Conservation (phyloP, 768 basidiomycete genomes). For the Lentinula lateritia region DNA sequence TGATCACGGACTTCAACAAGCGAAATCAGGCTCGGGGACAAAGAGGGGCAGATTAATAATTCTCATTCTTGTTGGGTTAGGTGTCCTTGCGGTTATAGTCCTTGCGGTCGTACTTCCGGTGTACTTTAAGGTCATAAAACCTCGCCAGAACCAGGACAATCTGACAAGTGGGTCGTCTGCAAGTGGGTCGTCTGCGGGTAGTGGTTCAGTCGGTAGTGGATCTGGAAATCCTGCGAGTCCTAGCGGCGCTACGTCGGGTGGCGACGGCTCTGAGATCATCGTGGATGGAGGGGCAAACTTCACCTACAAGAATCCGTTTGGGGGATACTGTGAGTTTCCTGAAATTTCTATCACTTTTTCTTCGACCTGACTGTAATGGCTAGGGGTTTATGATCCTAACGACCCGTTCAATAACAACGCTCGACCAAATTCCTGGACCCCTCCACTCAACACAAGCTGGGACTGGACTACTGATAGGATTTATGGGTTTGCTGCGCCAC, state of each 20-base stretch:
- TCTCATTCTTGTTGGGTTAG: conserved; percentile 26
- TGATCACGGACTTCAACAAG: neutral
- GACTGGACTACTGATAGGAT: conserved; percentile 58
- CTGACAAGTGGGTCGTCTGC: conserved; percentile 6
- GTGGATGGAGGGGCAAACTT: conserved; percentile 66
- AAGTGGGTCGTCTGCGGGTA: conserved; percentile 6
- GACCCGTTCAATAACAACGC: conserved; percentile 76
- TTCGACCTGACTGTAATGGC: conserved; percentile 2
- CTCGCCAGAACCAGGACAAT: conserved; percentile 16
- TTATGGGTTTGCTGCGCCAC: conserved; percentile 42
- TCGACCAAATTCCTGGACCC: conserved; percentile 73
- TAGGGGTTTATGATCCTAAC: conserved; percentile 59
- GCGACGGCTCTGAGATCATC: conserved; percentile 63
- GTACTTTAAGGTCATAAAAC: conserved; percentile 51
- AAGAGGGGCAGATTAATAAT: conserved; percentile 14
- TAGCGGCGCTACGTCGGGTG: conserved; percentile 33
- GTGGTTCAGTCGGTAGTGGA: conserved; percentile 3
- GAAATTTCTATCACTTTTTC: conserved; percentile 5
- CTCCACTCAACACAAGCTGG: conserved; percentile 74
- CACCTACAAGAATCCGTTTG: conserved; percentile 73
- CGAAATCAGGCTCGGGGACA: neutral
- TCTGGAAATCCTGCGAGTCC: conserved; percentile 4
- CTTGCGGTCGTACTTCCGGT: conserved; percentile 53
- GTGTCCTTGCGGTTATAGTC: conserved; percentile 29
- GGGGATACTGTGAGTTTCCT: conserved; percentile 58